Base-by-base conservation (phyloP, 495 filamentous ascomycete genomes). In the Aspergillus nidulans region DNA sequence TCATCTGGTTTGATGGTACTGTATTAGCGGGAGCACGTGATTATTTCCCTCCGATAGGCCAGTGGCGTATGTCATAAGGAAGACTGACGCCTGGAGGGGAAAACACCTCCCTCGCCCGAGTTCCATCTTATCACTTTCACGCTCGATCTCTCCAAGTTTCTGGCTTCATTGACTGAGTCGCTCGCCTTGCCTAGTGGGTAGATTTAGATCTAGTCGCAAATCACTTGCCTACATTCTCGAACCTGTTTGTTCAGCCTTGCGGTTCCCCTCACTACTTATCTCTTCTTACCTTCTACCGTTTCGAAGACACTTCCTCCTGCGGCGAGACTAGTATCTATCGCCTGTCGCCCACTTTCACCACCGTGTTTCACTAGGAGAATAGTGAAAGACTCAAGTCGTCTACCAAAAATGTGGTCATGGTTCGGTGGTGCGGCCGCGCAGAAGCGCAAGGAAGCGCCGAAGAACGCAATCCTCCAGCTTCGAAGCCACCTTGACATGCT, bases 401-500 rank as follows among this genome's bases (percentile, higher is more conserved):
- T 58, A 57, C 4, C 15, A 60, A 74, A 65, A 25, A 83, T 92
- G 76, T 92, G 86, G 89, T 84, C 84, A 67, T 92, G 88, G 90
- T 90, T 94, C 66, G 87, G 89, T 68, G 90, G 90, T 56, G 81
- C 84, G 52, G 81, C 83, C 63, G 84, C 83, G 52, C 84, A 88
- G 74, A 91, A 88, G 81, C 84, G 85, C 70, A 95, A 92, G 75
- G 90, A 97, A 71, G 87, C 85, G 57, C 89, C 94, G 39, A 99
- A 99, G 82, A 91, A 96, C 77, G 94, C 95, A 55, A 99, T 99
- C 59, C 80, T 99, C 40, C 79, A 81, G 58, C 77, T 99, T 61
- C 86, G 94, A 53, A 78, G 85, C 62, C 92, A 96, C 80, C 79
- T 97, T 23, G 91, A 96, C 58, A 96, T 97, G 92, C 81, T 99